phyloP scores from a whole-genome alignment of 768 basidiomycete species.

The Naganishia vaughanmartiniae region DNA sequence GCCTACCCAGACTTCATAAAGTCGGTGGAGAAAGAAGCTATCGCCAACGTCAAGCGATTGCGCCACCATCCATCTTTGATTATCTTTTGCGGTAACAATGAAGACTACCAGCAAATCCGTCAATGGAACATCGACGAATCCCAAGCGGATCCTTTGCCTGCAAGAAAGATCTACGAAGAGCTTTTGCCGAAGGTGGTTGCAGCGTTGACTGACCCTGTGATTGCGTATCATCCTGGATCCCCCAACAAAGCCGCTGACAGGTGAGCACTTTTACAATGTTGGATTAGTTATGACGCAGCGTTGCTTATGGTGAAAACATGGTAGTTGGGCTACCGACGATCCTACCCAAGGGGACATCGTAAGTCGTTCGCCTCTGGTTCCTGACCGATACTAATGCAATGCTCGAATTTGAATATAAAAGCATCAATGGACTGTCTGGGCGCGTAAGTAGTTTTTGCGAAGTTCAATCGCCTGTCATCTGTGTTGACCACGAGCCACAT shows the following conservation, averaged over 20 bases:
- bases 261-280: background rate
- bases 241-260: conserved; percentile 54
- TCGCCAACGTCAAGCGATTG: conserved; percentile 77
- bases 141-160: conserved; percentile 1
- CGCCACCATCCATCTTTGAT: conserved; percentile 84
- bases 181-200: conserved; percentile 72
- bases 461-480: background rate
- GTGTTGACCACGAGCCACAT: background rate
- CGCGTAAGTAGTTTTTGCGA: background rate
- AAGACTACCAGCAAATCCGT: conserved; percentile 83
- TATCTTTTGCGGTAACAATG: conserved; percentile 67
- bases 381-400: background rate
- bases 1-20: conserved; percentile 76
- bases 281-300: background rate
- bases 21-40: conserved; percentile 73
- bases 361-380: background rate
- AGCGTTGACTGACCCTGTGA: conserved; percentile 58
- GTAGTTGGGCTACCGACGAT: conserved; percentile 26
- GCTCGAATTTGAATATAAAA: background rate
- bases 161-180: conserved; percentile 69
- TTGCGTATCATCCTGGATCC: conserved; percentile 78
- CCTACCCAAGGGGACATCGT: conserved; percentile 24
- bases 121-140: conserved; percentile 18
- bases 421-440: conserved; percentile 31
- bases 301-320: background rate